phyloP scores from a whole-genome alignment of 176 grass and related monocot genomes.

The Lolium rigidum region DNA sequence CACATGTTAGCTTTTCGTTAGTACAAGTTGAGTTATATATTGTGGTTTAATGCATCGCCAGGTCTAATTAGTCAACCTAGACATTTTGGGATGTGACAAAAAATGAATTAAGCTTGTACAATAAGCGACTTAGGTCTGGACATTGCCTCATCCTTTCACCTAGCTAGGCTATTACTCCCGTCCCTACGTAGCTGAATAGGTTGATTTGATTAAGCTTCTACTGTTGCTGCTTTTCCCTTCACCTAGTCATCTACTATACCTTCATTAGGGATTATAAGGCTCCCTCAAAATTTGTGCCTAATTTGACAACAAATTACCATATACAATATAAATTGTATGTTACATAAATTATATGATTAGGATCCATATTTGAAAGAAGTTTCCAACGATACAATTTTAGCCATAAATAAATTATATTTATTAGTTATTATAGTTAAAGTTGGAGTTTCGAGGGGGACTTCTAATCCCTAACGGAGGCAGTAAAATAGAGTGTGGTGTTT shows the following conservation, averaged over 20 bases:
- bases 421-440: too few species aligned
- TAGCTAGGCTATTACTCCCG: not conserved
- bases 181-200: not conserved
- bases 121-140: not conserved
- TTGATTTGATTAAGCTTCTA: conserved; percentile 25
- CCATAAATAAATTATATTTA: too few species aligned
- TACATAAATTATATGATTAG: too few species aligned
- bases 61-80: not conserved
- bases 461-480: too few species aligned
- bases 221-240: not conserved
- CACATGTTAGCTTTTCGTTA: not conserved
- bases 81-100: not conserved
- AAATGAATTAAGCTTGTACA: not conserved
- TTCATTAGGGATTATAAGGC: too few species aligned
- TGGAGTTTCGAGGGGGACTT: too few species aligned
- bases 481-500: not conserved
- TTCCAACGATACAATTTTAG: too few species aligned
- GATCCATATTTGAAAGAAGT: too few species aligned
- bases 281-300: too few species aligned
- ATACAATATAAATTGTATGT: too few species aligned
- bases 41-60: not conserved
- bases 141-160: not conserved
- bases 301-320: too few species aligned
- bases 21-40: not conserved
- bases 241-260: not conserved